These are phyloP conservation scores for Arthrobotrys megalospora DNA, from an alignment of 2,329 filamentous ascomycete species.

Conservation along the genomic window DNA sequence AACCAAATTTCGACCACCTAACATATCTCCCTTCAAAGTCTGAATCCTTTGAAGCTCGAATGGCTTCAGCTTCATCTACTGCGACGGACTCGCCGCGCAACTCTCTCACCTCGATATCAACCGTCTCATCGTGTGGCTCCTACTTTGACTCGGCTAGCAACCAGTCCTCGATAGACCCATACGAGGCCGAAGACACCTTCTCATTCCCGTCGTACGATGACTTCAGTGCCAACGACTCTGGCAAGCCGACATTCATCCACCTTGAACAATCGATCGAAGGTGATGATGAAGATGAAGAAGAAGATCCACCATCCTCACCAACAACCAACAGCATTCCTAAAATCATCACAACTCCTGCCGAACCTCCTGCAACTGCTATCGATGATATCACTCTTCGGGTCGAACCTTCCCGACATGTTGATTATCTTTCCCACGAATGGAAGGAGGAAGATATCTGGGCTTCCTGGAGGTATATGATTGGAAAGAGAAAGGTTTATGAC, in stretches of 20 bases:
- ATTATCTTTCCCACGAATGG: slow-evolving; percentile 95
- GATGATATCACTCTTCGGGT: slow-evolving; percentile 64
- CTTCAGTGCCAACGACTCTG: slow-evolving; percentile 47
- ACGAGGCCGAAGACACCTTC: slow-evolving; percentile 54
- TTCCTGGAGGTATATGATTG: slow-evolving; percentile 93
- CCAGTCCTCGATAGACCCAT: slow-evolving; percentile 57
- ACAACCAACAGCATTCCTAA: slow-evolving; percentile 32
- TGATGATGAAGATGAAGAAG: slow-evolving; percentile 47
- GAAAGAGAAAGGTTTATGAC: slow-evolving; percentile 82
- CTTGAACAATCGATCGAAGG: slow-evolving; percentile 56
- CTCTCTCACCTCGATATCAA: slow-evolving; percentile 58
- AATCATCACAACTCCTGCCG: slow-evolving; percentile 51
- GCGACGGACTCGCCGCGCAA: slow-evolving; percentile 58
- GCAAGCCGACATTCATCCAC: slow-evolving; percentile 56
- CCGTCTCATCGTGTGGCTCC: slow-evolving; percentile 57
- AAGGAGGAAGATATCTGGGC: slow-evolving; percentile 97
- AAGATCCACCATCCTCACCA: slow-evolving; percentile 39
- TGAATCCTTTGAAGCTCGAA: slow-evolving; percentile 56
- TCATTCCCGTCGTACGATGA: slow-evolving; percentile 58
- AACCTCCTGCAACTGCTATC: slow-evolving; percentile 53
- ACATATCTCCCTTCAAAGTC: slow-evolving; percentile 36
- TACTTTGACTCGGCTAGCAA: slow-evolving; percentile 60
- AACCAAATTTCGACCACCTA: slow-evolving; percentile 58
- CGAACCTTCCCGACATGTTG: slow-evolving; percentile 80
- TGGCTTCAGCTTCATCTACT: slow-evolving; percentile 50